A percentile compares a stretch with the other conserved stretches of the same genome.
These are phyloP conservation scores for Aspergillus campestris DNA, from an alignment of 495 filamentous ascomycete species.

Conservation along the genomic window DNA sequence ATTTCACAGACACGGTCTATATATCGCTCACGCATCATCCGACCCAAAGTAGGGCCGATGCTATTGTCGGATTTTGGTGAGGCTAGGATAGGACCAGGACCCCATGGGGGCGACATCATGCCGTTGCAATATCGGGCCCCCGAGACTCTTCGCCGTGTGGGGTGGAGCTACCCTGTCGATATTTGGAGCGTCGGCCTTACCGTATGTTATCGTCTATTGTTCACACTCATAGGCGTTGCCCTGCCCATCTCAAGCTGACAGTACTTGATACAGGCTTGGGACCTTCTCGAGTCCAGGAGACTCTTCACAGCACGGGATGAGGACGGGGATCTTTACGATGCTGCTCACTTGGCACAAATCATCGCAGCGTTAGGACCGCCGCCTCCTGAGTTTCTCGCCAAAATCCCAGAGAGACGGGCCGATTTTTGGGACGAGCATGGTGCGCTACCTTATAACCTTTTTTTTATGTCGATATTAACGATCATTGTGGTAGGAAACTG, in stretches of 20 bases:
- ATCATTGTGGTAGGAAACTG: conserved; percentile 13
- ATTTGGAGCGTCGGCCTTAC: conserved; percentile 43
- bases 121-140: conserved; percentile 33
- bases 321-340: conserved; percentile 27
- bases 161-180: conserved; percentile 38
- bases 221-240: conserved; percentile 19
- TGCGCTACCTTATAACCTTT: conserved; percentile 5
- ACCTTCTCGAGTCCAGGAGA: conserved; percentile 32
- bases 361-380: conserved; percentile 36
- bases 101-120: conserved; percentile 26
- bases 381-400: conserved; percentile 25
- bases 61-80: conserved; percentile 26
- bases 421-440: conserved; percentile 20
- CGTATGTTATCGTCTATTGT: conserved; percentile 22
- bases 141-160: conserved; percentile 24
- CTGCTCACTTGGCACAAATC: conserved; percentile 34
- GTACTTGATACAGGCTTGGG: conserved; percentile 35
- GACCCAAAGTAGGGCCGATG: conserved; percentile 13
- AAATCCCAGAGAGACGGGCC: conserved; percentile 13
- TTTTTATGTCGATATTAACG: not conserved
- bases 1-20: conserved; percentile 29
- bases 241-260: not conserved
- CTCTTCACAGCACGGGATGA: conserved; percentile 31
- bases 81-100: conserved; percentile 20
- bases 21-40: conserved; percentile 10